A percentile compares a stretch with the other conserved stretches of the same genome.
Conservation (phyloP, 805 yeast genomes). For the Candida manassasensis region DNA sequence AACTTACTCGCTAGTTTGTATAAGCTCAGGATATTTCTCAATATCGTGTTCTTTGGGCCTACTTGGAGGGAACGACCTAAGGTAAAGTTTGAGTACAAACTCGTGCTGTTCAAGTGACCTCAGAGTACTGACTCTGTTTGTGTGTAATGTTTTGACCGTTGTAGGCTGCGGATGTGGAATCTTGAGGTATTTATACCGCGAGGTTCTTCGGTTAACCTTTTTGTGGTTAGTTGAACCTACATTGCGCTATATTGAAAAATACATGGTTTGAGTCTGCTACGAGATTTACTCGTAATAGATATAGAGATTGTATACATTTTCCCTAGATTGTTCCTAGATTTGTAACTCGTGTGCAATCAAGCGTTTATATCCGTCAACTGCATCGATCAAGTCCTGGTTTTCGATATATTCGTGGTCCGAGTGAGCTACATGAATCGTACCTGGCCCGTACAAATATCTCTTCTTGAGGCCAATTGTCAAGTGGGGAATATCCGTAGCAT, state of each 20-base stretch:
- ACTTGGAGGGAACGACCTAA: too few relatives aligned
- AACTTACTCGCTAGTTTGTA: too few relatives aligned
- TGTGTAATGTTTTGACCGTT: too few relatives aligned
- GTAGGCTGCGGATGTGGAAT: constrained; percentile 4
- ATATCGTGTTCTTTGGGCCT: too few relatives aligned
- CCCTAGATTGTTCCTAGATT: neutral
- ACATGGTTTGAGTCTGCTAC: constrained; percentile 47
- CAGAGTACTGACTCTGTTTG: too few relatives aligned
- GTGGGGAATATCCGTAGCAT: constrained; percentile 41
- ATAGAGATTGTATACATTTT: constrained; percentile 42
- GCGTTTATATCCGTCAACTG: constrained; percentile 51
- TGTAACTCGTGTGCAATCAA: constrained; percentile 25
- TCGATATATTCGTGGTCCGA: constrained; percentile 51
- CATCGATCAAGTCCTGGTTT: constrained; percentile 40
- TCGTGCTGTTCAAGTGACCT: too few relatives aligned
- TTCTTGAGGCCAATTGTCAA: constrained; percentile 18
- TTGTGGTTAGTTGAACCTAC: constrained; percentile 12
- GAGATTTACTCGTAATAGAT: constrained; percentile 32
- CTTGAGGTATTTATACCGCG: neutral
- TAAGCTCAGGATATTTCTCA: too few relatives aligned
- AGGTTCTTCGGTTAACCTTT: constrained; percentile 1
- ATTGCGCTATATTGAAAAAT: constrained; percentile 30
- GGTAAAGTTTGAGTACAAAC: too few relatives aligned
- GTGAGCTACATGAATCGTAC: constrained; percentile 58
- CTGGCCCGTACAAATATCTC: constrained; percentile 63